Percentiles rank a stretch among this genome's conserved stretches.
Evolutionary conservation across 2,329 filamentous ascomycete genomes (phyloP).

Genomic region (Colletotrichum sp.): DNA sequence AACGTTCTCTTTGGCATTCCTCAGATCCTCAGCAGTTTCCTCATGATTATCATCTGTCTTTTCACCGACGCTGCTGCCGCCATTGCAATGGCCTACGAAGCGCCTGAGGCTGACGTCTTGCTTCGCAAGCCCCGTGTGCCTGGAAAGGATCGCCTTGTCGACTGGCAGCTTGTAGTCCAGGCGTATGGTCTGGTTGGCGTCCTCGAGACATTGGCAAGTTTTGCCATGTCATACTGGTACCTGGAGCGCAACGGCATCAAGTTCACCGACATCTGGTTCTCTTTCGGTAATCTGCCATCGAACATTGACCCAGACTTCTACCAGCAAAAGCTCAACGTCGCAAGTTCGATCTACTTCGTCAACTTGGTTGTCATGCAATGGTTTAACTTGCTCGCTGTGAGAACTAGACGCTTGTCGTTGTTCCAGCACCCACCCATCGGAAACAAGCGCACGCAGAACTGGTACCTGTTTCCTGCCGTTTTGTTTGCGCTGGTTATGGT

Average conservation of each 20-base stretch:
- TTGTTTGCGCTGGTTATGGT: slow-evolving; percentile 71
- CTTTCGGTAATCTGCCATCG: slow-evolving; percentile 60
- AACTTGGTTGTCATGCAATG: slow-evolving; percentile 84
- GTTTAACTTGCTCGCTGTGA: slow-evolving; percentile 75
- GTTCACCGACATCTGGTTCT: slow-evolving; percentile 71
- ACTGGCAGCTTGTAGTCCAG: slow-evolving; percentile 75
- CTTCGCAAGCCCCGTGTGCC: slow-evolving; percentile 70
- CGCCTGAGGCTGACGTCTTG: slow-evolving; percentile 77
- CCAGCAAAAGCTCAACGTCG: slow-evolving; percentile 61
- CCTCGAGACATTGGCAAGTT: slow-evolving; percentile 62
- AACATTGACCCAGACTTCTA: slow-evolving; percentile 60
- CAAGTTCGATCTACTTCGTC: slow-evolving; percentile 79
- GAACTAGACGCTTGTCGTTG: slow-evolving; percentile 69
- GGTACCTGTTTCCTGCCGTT: slow-evolving; percentile 73
- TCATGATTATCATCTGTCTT: slow-evolving; percentile 75
- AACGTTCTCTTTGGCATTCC: slow-evolving; percentile 76
- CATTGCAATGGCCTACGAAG: slow-evolving; percentile 76
- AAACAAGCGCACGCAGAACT: slow-evolving; percentile 69
- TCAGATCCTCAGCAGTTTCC: slow-evolving; percentile 74
- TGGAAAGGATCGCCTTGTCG: slow-evolving; percentile 73
- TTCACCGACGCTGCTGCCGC: slow-evolving; percentile 80
- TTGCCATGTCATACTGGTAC: slow-evolving; percentile 72
- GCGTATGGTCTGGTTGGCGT: slow-evolving; percentile 75
- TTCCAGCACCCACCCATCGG: slow-evolving; percentile 75
- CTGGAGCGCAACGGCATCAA: slow-evolving; percentile 65